Percentiles rank a stretch among this genome's conserved stretches.
These are phyloP conservation scores for Metschnikowia aberdeeniae DNA, from an alignment of 805 yeast genomes.

Conservation along the genomic window DNA sequence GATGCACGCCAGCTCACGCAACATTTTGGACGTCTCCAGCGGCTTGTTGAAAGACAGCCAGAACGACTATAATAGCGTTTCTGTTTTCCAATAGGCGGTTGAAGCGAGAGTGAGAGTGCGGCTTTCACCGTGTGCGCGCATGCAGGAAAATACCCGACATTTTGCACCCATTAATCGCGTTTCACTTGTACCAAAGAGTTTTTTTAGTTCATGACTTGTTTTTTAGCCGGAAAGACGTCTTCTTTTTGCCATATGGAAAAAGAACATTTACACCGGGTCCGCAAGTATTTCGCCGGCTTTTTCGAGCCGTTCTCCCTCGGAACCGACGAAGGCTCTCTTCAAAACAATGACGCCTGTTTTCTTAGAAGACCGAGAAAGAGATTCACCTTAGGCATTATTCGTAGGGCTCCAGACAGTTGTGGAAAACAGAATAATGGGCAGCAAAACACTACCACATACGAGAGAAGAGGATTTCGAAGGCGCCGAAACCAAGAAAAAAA, in stretches of 20 bases:
- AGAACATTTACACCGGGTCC: neutral
- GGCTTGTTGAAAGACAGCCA: constrained; percentile 6
- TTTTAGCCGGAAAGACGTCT: neutral
- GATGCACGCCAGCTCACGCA: constrained; percentile 4
- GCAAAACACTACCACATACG: too few species aligned
- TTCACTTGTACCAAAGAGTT: neutral
- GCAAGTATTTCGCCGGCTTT: neutral
- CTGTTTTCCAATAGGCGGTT: neutral
- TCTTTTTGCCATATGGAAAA: neutral
- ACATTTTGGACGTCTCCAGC: constrained; percentile 2
- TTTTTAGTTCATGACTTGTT: neutral
- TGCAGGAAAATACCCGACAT: too few species aligned
- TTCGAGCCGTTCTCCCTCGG: neutral
- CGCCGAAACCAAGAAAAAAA: too few species aligned
- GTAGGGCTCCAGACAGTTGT: too few species aligned
- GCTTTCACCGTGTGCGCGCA: neutral
- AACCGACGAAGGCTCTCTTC: too few species aligned
- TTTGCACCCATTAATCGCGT: too few species aligned
- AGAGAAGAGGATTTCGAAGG: too few species aligned
- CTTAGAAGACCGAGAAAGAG: too few species aligned
- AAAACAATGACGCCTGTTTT: too few species aligned
- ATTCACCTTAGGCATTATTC: too few species aligned
- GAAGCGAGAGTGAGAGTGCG: neutral
- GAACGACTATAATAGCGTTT: neutral
- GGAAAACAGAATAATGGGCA: too few species aligned